Evolutionary conservation across 148 eudicot species (phyloP), one percentile per base, ranked within the genome.

Genomic region (Chenopodium formosanum): DNA sequence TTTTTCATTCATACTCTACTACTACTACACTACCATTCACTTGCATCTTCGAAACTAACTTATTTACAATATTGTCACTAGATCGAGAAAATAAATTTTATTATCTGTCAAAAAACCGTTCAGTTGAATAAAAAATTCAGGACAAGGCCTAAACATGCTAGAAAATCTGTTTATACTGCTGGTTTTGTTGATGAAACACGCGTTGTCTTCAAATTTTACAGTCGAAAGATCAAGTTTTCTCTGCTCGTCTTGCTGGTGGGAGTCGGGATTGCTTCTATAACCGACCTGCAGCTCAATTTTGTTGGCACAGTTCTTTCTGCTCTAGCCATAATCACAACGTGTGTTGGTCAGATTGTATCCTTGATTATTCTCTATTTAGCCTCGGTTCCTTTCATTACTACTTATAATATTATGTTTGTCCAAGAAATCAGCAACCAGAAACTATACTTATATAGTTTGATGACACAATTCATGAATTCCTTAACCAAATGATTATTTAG

Each of bases 291-390:
- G 82, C 97, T 95, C 82, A 95, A 92, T 78, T 82, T 93, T 44
- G 88, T 95, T 5, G 98, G 98, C 5, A 82, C 97, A 46, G 65
- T 93, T 66, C 89, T 95, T 53, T 95, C 98, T 14, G 87, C 84
- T 87, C 93, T 95, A 4, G 98, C 98, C 46, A 93, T 95, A 63
- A 31, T 88, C 60, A 93, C 97, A 13, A 95, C 98, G 29, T 95
- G 98, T 73, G 92, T 93, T 78, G 98, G 94, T 4, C 98, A 95
- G 80, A 95, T 95, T 82, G 98, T 95, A 95, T 91, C 91, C 89
- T 86, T 80, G 0, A 4, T 53, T 79, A 4, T 53, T 79, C 10
- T 27, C 66, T 6, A 4, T 22, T 31, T 7, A 10, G 20, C 27
- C 27, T 60, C 60, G 23, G 23, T 27, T 85, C 72, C 16, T 66